phyloP scores from a whole-genome alignment of 257 asterid species.

The Nicotiana tabacum region DNA sequence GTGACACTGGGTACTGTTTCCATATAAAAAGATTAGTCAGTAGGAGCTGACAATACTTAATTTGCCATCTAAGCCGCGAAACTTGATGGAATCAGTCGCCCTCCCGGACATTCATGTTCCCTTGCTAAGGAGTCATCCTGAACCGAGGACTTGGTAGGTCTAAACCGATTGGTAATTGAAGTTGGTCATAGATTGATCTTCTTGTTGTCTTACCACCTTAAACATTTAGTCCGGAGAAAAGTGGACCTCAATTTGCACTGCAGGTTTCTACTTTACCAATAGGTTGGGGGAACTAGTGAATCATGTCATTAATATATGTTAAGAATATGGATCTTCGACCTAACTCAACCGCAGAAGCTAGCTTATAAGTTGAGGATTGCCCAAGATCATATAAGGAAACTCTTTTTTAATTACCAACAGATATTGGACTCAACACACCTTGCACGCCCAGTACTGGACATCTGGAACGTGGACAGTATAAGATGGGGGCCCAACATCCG shows the following conservation, averaged over 20 bases:
- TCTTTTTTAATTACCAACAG: too few relatives aligned
- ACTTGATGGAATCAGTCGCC: not conserved
- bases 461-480: too few relatives aligned
- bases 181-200: not conserved
- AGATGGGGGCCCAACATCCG: too few relatives aligned
- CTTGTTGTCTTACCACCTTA: not conserved
- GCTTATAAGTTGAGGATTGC: too few relatives aligned
- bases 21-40: not conserved
- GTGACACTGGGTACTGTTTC: not conserved
- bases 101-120: not conserved
- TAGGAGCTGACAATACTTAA: not conserved
- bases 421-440: too few relatives aligned
- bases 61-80: not conserved
- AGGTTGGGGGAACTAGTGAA: constrained; percentile 6
- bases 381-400: too few relatives aligned
- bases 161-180: not conserved
- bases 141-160: not conserved
- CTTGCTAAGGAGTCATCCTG: not conserved
- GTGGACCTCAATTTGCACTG: not conserved
- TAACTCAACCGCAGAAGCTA: too few relatives aligned
- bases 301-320: not conserved
- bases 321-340: too few relatives aligned
- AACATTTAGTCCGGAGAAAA: not conserved
- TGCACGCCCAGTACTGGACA: too few relatives aligned
- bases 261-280: not conserved